Evolutionary conservation across 495 filamentous ascomycete genomes (phyloP), one percentile per base, ranked within the genome.

Genomic region (Podospora comata): DNA sequence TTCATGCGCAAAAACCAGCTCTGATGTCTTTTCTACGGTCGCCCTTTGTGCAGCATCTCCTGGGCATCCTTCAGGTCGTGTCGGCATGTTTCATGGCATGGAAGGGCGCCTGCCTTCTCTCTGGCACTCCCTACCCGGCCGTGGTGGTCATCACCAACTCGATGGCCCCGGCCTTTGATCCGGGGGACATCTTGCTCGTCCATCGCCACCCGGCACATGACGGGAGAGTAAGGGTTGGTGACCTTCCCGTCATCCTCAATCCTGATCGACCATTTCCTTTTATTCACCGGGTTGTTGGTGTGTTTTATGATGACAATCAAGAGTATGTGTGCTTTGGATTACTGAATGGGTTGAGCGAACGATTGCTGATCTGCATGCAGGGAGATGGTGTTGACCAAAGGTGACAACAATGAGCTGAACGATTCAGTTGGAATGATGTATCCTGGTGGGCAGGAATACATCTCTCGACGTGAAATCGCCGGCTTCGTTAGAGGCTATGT

Each of bases 111-210:
- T 58, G 9, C 5, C 15, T 58, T 9, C 19, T 58, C 16, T 9
- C 56, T 13, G 56, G 23, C 56, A 58, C 56, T 5, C 56, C 16
- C 6, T 58, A 58, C 56, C 56, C 56, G n/a, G 56, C 13, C n/a
- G 23, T 58, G 56, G 23, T 58, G 6, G 56, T 58, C 56, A 58
- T 58, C 23, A 58, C 56, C n/a, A 27, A 58, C n/a, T 58, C 56
- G 18, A 58, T 58, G 56, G 56, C 23, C 20, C 56, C 56, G n/a
- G 56, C 56, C 23, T 58, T 58, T 18, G 18, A 58, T 58, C 56
- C 56, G 56, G 56, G 56, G 56, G 56, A 58, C 56, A 58, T 58
- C 23, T 27, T 58, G 56, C 6, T 58, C 56, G n/a, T 58, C 56
- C n/a, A 58, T 18, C 56, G n/a, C 56, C 56, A 20, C 6, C 39